Conservation (phyloP, 73 alveolate species). For the Paramecium tetraurelia region DNA sequence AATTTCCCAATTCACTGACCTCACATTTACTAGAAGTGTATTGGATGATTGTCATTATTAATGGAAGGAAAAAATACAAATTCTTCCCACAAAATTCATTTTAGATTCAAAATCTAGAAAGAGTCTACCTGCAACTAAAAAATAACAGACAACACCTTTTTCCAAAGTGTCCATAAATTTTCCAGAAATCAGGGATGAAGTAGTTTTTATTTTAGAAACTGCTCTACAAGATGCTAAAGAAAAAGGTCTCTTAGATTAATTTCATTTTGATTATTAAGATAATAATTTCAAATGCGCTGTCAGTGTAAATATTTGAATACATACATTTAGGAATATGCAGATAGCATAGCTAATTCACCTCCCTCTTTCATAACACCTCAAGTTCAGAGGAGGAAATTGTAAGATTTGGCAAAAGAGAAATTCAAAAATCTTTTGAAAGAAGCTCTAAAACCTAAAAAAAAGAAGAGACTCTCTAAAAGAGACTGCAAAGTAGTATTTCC, state of each 20-base stretch:
- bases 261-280: not conserved
- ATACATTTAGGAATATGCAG: conserved; percentile 1
- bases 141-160: not conserved
- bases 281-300: not conserved
- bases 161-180: not conserved
- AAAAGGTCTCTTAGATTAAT: not conserved
- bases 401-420: not conserved
- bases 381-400: not conserved
- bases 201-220: not conserved
- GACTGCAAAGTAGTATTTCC: not conserved
- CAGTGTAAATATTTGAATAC: not conserved
- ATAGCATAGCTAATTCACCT: conserved; percentile 3
- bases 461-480: not conserved
- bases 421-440: not conserved
- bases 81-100: not conserved
- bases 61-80: not conserved
- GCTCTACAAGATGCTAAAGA: not conserved
- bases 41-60: conserved; percentile 7
- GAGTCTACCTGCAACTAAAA: not conserved
- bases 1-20: not conserved
- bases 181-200: not conserved
- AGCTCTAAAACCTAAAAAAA: not conserved
- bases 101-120: not conserved
- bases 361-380: not conserved
- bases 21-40: not conserved